A percentile compares a stretch with the other conserved stretches of the same genome.
Evolutionary conservation across 352 stramenopile genomes (phyloP).

Genomic region (Saprolegnia parasitica): DNA sequence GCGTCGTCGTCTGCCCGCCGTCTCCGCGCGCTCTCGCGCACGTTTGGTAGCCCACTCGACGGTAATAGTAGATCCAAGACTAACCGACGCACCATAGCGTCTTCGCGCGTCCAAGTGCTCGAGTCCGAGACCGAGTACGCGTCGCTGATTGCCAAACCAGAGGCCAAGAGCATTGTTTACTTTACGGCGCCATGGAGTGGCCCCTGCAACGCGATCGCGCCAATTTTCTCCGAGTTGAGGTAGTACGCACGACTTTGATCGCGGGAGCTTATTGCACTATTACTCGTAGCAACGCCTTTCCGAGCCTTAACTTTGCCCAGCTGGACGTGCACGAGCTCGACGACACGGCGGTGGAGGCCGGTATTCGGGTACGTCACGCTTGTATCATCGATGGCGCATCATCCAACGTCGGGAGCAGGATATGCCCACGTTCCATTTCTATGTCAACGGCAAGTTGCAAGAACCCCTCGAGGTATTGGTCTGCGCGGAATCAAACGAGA

Average conservation of each 20-base stretch:
- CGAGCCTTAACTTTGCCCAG: slow-evolving; percentile 74
- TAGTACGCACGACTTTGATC: no score
- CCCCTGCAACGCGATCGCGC: slow-evolving; percentile 86
- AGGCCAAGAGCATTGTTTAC: slow-evolving; percentile 55
- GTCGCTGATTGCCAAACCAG: slow-evolving; percentile 3
- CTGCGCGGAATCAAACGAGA: background rate
- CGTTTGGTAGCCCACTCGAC: background rate
- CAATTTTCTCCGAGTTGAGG: slow-evolving; percentile 84
- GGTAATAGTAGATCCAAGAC: no score
- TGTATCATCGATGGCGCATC: background rate
- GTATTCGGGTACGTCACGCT: slow-evolving; percentile 69
- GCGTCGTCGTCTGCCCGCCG: background rate
- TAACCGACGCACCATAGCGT: background rate
- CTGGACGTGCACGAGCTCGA: slow-evolving; percentile 77
- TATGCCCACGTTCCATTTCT: slow-evolving; percentile 12
- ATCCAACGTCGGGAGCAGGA: background rate
- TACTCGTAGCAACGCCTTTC: slow-evolving; percentile 1
- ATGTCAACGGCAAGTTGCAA: slow-evolving; percentile 3
- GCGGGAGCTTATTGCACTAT: background rate
- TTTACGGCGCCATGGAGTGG: slow-evolving; percentile 87
- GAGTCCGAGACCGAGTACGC: slow-evolving; percentile 9
- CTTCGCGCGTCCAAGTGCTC: background rate
- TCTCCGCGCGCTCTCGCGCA: background rate
- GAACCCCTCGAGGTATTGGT: slow-evolving; percentile 1
- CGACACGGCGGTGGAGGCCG: slow-evolving; percentile 69